Base-by-base conservation (phyloP, 1,284 basidiomycete genomes). In the Ustilago trichophora region DNA sequence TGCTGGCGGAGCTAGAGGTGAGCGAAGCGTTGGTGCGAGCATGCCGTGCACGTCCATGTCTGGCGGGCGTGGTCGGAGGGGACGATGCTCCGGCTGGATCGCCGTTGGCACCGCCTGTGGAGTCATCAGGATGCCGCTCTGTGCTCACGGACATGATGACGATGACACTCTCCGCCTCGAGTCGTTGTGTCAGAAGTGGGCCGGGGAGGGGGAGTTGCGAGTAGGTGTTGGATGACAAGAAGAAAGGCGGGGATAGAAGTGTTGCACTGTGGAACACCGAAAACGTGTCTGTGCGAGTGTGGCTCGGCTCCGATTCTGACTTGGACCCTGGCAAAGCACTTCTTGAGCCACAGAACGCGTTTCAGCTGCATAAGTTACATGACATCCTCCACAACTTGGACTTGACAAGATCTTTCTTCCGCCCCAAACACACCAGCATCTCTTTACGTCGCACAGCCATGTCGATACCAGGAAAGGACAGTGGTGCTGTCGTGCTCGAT, bases 401-500 rank as follows among this genome's bases (percentile, higher is more conserved):
- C n/a, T n/a, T n/a, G n/a, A n/a, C n/a, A n/a, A n/a, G n/a, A n/a
- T n/a, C n/a, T n/a, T n/a, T 31, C 12, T 26, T 25, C 11, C n/a
- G 40, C 34, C 32, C n/a, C 24, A 34, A 29, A 27, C n/a, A 37
- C 33, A 42, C 16, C 45, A 45, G 15, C 36, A 2, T 27, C 53
- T 40, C 40, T 18, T 25, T 6, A 15, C 24, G 12, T 3, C n/a
- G n/a, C n/a, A 19, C 36, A 21, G 36, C 16, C 49, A 69, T 70
- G 67, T 51, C 65, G n/a, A 54, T 49, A 37, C 46, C 60, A 11
- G 66, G 55, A 33, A 58, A 64, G 21, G 60, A 70, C 19, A 46
- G 40, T 31, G 63, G 68, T 8, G 35, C 63, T 3, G 77, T 78
- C 21, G 59, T 62, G 33, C 59, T 80, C 18, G 73, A 80, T 38